A percentile compares a stretch with the other conserved stretches of the same genome.
phyloP scores from a whole-genome alignment of 179 eudicot species.

The Nepenthes alata region DNA sequence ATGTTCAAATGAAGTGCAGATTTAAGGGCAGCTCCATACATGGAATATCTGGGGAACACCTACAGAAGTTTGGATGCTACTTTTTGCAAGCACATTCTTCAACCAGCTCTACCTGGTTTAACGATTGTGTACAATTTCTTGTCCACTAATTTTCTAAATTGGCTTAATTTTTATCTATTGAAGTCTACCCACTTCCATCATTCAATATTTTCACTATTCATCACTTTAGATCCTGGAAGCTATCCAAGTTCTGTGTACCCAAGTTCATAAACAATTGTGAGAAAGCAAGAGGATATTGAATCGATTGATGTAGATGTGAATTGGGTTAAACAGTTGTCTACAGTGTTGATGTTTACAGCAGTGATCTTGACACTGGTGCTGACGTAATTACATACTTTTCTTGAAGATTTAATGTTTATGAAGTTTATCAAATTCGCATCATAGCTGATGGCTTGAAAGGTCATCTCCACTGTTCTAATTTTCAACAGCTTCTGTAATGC shows the following conservation, averaged over 20 bases:
- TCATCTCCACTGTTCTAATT: no score
- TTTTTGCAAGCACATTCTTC: constrained; percentile 32
- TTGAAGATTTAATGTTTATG: background rate
- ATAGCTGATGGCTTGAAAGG: no score
- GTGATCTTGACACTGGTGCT: constrained; percentile 24
- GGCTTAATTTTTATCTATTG: no score
- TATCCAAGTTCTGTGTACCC: constrained; percentile 1
- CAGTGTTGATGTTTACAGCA: constrained; percentile 14
- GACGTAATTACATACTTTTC: constrained; percentile 21
- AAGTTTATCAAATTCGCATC: background rate
- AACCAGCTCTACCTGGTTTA: constrained; percentile 31
- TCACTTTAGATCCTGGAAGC: constrained; percentile 11
- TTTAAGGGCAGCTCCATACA: constrained; percentile 50
- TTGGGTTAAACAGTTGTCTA: constrained; percentile 29
- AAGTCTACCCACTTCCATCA: background rate
- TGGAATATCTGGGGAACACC: constrained; percentile 57
- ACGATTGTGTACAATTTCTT: background rate
- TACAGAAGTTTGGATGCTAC: constrained; percentile 55
- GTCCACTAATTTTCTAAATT: background rate
- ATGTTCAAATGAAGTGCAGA: constrained; percentile 36
- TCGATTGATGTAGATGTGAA: constrained; percentile 24
- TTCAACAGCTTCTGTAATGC: no score
- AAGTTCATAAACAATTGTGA: constrained; percentile 9
- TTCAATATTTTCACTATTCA: background rate
- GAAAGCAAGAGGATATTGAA: constrained; percentile 12